A percentile compares a stretch with the other conserved stretches of the same genome.
Evolutionary conservation across 345 rosid species (phyloP).

Genomic region (Draba incana): DNA sequence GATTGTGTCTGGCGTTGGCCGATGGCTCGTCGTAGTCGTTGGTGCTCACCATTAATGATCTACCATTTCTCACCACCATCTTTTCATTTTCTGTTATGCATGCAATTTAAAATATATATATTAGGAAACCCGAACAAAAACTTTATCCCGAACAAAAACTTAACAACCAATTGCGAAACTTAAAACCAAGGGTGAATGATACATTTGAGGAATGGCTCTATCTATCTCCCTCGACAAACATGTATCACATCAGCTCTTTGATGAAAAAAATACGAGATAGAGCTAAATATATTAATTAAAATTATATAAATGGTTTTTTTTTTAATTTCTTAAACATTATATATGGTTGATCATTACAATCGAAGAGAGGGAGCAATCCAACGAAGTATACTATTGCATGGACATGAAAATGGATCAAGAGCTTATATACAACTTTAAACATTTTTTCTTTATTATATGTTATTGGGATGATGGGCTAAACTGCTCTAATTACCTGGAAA

Average conservation of each 20-base stretch:
- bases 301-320: not conserved
- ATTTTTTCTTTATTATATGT: no score
- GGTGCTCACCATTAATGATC: conserved; percentile 51
- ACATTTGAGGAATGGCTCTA: no score
- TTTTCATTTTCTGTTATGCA: conserved; percentile 39
- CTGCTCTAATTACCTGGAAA: conserved; percentile 42
- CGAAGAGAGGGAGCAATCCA: conserved; percentile 7
- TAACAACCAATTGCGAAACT: not conserved
- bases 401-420: not conserved
- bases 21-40: conserved; percentile 58
- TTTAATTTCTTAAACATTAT: no score
- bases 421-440: not conserved
- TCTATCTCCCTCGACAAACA: no score
- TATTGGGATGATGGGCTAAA: no score
- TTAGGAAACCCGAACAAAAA: not conserved
- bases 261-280: conserved; percentile 1
- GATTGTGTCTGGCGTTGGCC: conserved; percentile 66
- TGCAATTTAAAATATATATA: not conserved
- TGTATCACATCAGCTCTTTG: not conserved
- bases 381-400: not conserved
- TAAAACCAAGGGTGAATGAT: not conserved
- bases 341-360: not conserved
- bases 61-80: conserved; percentile 34
- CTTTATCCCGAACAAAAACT: no score
- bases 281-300: not conserved